Evolutionary conservation across 371 early-diverging fungal species (phyloP), one percentile per base, ranked within the genome.

Genomic region (Chytridium lagenaria): DNA sequence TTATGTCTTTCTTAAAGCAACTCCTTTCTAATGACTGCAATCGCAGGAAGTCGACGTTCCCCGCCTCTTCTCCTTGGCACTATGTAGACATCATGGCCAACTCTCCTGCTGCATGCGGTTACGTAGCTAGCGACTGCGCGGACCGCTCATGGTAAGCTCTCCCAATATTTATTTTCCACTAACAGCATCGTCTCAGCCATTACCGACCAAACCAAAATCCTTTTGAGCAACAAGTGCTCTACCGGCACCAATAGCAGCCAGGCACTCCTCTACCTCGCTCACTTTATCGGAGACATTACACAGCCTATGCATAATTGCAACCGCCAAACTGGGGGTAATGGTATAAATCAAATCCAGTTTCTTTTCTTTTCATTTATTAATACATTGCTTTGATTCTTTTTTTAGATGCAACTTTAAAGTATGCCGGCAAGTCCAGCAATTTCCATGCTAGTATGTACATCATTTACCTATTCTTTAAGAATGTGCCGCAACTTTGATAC

Each of bases 221-320:
- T 68, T 1, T 28, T 67, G 3, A 36, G 37, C 49, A 59, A 28
- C 71, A 40, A 37, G 16, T 71, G 68, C 68, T 55, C n/a, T 5
- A 33, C 44, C 30, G 39, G 44, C 7, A 44, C 68, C 61, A 52
- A 33, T n/a, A 16, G 39, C 7, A 71, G 71, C 22, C 61, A 59
- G 37, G 76, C 76, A 16, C 34, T 68, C 10, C 34, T 28, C 7
- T 87, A 84, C 74, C 69, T 88, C 55, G 66, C 80, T 34, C 88
- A 89, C 78, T 89, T 86, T 66, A 33, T 88, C 55, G 90, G 90
- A 5, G 90, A 89, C 69, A 77, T 88, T 36, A 78, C 84, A 33
- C 89, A 89, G 79, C 90, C 90, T 15, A 77, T 89, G 50, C 90
- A 89, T 72, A 79, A 79, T 69, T 85, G 83, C 26, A 79, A 39